phyloP scores from a whole-genome alignment of 208 protist species.

The Giardia muris region DNA sequence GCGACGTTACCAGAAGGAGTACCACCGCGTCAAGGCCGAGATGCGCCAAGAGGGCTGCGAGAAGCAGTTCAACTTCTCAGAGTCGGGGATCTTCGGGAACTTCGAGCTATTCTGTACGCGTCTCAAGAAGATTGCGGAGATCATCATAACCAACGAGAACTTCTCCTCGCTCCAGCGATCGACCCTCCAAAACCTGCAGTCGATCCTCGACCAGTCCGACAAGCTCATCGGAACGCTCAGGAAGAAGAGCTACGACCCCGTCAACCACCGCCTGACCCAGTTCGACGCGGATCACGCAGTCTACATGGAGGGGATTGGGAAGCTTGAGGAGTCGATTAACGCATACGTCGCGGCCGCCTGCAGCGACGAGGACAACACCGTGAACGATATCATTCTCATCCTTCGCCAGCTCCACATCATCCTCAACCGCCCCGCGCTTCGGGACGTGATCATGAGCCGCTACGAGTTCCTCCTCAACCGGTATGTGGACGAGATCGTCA shows the following conservation, averaged over 20 bases:
- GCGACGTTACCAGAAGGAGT: not conserved
- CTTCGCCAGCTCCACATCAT: slow-evolving; percentile 74
- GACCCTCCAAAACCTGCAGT: slow-evolving; percentile 74
- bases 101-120: slow-evolving; percentile 85
- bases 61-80: slow-evolving; percentile 64
- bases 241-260: slow-evolving; percentile 70
- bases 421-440: slow-evolving; percentile 48
- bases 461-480: not conserved
- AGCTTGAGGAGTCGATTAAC: slow-evolving; percentile 75
- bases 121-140: slow-evolving; percentile 76
- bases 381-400: slow-evolving; percentile 66
- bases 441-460: not conserved
- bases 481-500: not conserved
- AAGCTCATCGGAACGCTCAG: slow-evolving; percentile 67
- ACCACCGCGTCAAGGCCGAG: not conserved
- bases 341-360: slow-evolving; percentile 77
- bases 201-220: slow-evolving; percentile 66
- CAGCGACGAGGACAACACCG: slow-evolving; percentile 66
- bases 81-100: slow-evolving; percentile 77
- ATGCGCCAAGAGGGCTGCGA: not conserved
- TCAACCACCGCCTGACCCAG: slow-evolving; percentile 69
- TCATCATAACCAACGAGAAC: slow-evolving; percentile 78
- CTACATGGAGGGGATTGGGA: slow-evolving; percentile 69
- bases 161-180: slow-evolving; percentile 71
- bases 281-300: slow-evolving; percentile 81